A percentile compares a stretch with the other conserved stretches of the same genome.
Conservation (phyloP, 805 yeast species). For the Teunomyces barrocoloradensis region DNA sequence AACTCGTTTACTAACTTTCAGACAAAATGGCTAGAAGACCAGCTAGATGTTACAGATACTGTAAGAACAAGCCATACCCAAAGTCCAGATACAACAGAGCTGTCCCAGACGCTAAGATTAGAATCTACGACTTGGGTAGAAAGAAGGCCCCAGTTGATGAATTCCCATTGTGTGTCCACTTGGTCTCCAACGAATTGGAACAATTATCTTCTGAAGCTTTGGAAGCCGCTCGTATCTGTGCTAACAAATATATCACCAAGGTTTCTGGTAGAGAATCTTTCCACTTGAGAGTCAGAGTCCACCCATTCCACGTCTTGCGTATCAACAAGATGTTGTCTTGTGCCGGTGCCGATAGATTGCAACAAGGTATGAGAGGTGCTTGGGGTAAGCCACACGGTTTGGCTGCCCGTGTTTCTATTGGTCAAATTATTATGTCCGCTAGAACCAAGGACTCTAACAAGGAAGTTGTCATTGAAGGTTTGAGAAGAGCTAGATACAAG, state of each 20-base stretch:
- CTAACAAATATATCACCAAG: constrained; percentile 98
- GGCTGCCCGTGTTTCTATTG: constrained; percentile 98
- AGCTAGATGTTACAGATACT: constrained; percentile 99
- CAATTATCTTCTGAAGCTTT: constrained; percentile 99
- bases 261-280: constrained; percentile 97
- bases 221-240: constrained; percentile 99
- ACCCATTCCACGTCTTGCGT: constrained; percentile 99
- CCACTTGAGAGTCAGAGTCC: constrained; percentile 99
- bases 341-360: constrained; percentile 99
- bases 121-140: constrained; percentile 99
- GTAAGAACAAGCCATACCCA: constrained; percentile 99
- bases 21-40: constrained; percentile 99
- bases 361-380: constrained; percentile 99
- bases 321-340: constrained; percentile 99
- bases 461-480: constrained; percentile 96
- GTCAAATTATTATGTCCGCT: constrained; percentile 96
- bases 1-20: constrained; percentile 12
- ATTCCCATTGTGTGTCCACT: constrained; percentile 99
- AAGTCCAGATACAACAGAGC: constrained; percentile 99
- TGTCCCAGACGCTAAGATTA: constrained; percentile 99
- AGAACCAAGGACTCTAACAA: constrained; percentile 98
- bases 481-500: constrained; percentile 99
- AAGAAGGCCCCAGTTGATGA: constrained; percentile 99
- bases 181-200: constrained; percentile 98
- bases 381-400: constrained; percentile 99